phyloP scores from a whole-genome alignment of 2,329 filamentous ascomycete species.

The Colletotrichum tabaci region DNA sequence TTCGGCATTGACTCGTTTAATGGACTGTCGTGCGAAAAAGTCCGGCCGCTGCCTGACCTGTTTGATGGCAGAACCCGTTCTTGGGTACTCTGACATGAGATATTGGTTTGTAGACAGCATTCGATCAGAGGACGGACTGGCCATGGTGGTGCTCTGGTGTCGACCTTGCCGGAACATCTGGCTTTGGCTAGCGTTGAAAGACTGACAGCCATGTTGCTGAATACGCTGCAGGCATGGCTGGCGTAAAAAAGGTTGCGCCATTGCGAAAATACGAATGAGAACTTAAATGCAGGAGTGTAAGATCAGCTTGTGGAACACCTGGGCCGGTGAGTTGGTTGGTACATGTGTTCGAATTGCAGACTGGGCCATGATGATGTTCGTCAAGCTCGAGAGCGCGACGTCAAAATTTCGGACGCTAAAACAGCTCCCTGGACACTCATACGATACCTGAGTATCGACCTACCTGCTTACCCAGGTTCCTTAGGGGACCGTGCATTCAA shows the following conservation, averaged over 20 bases:
- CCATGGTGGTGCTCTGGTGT: background rate
- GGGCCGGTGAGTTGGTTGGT: background rate
- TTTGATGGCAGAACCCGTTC: background rate
- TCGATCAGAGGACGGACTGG: background rate
- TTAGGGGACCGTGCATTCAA: slow-evolving; percentile 13
- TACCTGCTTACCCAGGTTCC: background rate
- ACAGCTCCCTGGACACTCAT: background rate
- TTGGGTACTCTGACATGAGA: background rate
- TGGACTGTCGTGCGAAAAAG: background rate
- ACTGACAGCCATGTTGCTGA: slow-evolving; percentile 17
- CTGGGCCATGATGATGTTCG: background rate
- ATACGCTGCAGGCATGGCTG: slow-evolving; percentile 26
- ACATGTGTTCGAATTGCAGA: background rate
- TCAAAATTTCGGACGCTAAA: background rate
- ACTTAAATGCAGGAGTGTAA: background rate
- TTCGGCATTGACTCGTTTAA: background rate
- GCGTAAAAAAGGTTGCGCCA: slow-evolving; percentile 21
- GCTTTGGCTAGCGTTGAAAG: background rate
- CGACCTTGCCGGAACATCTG: slow-evolving; percentile 1
- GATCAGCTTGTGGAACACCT: background rate
- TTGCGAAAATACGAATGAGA: background rate
- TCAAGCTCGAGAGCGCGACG: background rate
- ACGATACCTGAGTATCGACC: too few species aligned
- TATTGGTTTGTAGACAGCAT: background rate
- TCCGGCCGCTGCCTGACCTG: background rate